Conservation (phyloP, 768 basidiomycete species). For the Coprinellus micaceus region DNA sequence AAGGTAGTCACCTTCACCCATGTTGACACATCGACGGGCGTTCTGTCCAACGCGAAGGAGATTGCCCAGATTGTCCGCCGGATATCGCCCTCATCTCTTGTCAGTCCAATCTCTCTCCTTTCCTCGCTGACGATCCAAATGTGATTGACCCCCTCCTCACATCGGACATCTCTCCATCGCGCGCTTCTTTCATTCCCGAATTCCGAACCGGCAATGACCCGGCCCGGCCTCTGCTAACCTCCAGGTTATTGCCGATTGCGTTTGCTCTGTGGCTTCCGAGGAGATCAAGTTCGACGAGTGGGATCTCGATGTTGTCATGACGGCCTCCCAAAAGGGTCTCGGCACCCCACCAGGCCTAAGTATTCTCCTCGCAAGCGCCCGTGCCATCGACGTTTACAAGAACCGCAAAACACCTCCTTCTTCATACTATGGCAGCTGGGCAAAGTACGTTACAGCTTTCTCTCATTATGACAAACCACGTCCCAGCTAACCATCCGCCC, state of each 20-base stretch:
- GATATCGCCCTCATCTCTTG: conserved; percentile 83
- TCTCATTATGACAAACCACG: background rate
- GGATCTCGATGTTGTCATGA: conserved; percentile 85
- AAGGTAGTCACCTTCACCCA: conserved; percentile 92
- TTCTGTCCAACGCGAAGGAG: conserved; percentile 78
- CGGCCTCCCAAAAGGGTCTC: conserved; percentile 89
- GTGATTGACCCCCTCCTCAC: background rate
- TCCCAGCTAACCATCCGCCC: background rate
- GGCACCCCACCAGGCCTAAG: conserved; percentile 91
- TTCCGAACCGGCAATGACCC: background rate
- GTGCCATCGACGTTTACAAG: conserved; percentile 57
- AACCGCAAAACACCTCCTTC: conserved; percentile 59
- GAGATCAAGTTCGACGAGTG: conserved; percentile 93
- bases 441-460: conserved; percentile 45
- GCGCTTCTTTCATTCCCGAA: background rate
- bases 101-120: conserved; percentile 26
- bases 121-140: background rate
- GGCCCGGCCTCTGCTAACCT: background rate
- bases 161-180: background rate
- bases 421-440: conserved; percentile 89
- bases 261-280: conserved; percentile 94
- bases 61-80: conserved; percentile 69
- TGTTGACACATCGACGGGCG: conserved; percentile 89
- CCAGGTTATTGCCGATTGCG: conserved; percentile 83
- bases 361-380: conserved; percentile 76